Evolutionary conservation across 176 grass and related monocot species (phyloP).

Genomic region (Secale cereale): DNA sequence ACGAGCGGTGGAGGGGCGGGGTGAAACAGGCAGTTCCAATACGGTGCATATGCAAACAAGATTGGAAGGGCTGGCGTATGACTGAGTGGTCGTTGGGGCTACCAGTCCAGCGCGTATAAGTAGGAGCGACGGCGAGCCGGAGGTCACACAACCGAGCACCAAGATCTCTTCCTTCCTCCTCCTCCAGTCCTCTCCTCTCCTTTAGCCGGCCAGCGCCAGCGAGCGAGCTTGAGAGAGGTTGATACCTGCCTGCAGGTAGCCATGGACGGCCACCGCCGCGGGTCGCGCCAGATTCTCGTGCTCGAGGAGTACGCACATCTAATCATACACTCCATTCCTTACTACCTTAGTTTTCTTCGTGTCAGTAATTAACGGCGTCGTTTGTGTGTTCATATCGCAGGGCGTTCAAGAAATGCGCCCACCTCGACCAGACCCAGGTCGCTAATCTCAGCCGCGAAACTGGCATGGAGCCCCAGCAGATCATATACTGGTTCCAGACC

Average conservation of each 20-base stretch:
- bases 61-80: too few relatives aligned
- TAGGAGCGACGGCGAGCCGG: too few relatives aligned
- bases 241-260: not conserved
- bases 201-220: not conserved
- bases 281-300: conserved; percentile 76
- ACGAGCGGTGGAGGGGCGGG: too few relatives aligned
- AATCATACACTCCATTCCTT: not conserved
- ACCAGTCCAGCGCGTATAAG: too few relatives aligned
- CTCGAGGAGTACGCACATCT: conserved; percentile 60
- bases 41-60: too few relatives aligned
- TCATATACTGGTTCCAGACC: conserved; percentile 99
- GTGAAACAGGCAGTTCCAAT: too few relatives aligned
- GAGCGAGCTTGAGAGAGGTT: not conserved
- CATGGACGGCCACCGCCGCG: conserved; percentile 96
- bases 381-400: conserved; percentile 17
- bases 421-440: conserved; percentile 94
- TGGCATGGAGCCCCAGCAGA: conserved; percentile 72
- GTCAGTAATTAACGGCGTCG: not conserved
- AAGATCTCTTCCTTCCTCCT: not conserved
- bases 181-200: not conserved
- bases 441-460: conserved; percentile 79
- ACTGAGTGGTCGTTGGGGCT: too few relatives aligned
- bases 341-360: not conserved
- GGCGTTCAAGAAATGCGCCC: conserved; percentile 89
- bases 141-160: not conserved